Percentiles rank a stretch among this genome's conserved stretches.
Evolutionary conservation across 1,284 basidiomycete genomes (phyloP).

Genomic region (Inonotus hispidus): DNA sequence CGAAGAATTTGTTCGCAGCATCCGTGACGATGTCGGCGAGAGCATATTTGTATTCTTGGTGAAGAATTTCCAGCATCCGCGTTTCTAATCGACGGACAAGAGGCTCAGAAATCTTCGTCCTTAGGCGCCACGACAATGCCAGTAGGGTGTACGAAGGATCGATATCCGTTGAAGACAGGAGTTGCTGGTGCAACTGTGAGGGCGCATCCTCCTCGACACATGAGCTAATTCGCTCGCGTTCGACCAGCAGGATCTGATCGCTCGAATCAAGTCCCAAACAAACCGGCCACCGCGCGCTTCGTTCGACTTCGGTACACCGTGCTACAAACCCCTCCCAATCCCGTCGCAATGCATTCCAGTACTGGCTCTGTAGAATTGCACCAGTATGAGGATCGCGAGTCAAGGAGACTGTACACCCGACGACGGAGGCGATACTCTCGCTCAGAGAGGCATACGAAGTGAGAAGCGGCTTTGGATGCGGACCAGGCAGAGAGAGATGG

Average conservation of each 20-base stretch:
- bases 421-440: slow-evolving; percentile 77
- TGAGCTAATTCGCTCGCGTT: slow-evolving; percentile 70
- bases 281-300: slow-evolving; percentile 80
- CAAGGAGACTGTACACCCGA: slow-evolving; percentile 78
- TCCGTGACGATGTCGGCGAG: slow-evolving; percentile 70
- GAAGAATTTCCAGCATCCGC: slow-evolving; percentile 54
- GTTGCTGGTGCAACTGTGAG: slow-evolving; percentile 47
- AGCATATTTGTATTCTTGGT: slow-evolving; percentile 70
- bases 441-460: slow-evolving; percentile 61
- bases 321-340: slow-evolving; percentile 94
- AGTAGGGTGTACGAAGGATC: slow-evolving; percentile 51
- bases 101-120: slow-evolving; percentile 50
- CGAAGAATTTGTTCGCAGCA: slow-evolving; percentile 45
- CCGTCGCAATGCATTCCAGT: slow-evolving; percentile 78
- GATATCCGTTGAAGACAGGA: slow-evolving; percentile 31
- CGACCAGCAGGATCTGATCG: slow-evolving; percentile 58
- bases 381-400: slow-evolving; percentile 75
- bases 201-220: slow-evolving; percentile 64
- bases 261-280: slow-evolving; percentile 47
- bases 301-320: slow-evolving; percentile 80
- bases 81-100: slow-evolving; percentile 52
- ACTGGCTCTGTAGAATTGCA: slow-evolving; percentile 69
- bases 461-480: slow-evolving; percentile 48
- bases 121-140: slow-evolving; percentile 54
- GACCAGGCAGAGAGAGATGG: slow-evolving; percentile 60